Conservation (phyloP, 805 yeast species). For the Maudiozyma serrabonitensis region DNA sequence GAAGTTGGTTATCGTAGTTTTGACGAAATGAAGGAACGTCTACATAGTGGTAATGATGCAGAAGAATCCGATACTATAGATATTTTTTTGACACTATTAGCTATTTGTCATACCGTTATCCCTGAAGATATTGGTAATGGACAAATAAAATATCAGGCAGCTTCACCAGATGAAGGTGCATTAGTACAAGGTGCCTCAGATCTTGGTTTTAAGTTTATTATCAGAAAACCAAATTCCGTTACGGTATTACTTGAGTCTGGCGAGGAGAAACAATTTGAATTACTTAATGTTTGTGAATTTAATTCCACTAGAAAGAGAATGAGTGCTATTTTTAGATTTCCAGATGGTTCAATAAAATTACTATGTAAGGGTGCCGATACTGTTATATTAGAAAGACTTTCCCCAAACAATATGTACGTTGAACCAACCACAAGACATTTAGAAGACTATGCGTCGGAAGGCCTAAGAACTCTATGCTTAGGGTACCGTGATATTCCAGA, state of each 20-base stretch:
- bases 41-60: conserved; percentile 32
- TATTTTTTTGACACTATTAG: conserved; percentile 71
- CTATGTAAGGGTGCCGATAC: conserved; percentile 98
- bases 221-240: conserved; percentile 78
- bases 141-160: conserved; percentile 86
- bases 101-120: conserved; percentile 95
- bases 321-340: conserved; percentile 90
- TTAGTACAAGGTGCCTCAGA: conserved; percentile 92
- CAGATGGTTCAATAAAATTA: conserved; percentile 81
- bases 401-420: conserved; percentile 65
- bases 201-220: conserved; percentile 73
- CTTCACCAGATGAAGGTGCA: conserved; percentile 99
- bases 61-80: conserved; percentile 45
- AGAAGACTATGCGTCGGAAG: conserved; percentile 95
- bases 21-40: conserved; percentile 45
- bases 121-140: conserved; percentile 70
- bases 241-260: conserved; percentile 49
- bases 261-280: conserved; percentile 52
- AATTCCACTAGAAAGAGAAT: conserved; percentile 96
- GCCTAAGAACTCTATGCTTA: conserved; percentile 87
- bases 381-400: conserved; percentile 79
- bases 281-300: conserved; percentile 88
- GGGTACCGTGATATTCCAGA: conserved; percentile 76
- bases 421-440: conserved; percentile 75
- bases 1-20: conserved; percentile 74